phyloP scores from a whole-genome alignment of 148 eudicot genomes.

The Chenopodium berlandieri region DNA sequence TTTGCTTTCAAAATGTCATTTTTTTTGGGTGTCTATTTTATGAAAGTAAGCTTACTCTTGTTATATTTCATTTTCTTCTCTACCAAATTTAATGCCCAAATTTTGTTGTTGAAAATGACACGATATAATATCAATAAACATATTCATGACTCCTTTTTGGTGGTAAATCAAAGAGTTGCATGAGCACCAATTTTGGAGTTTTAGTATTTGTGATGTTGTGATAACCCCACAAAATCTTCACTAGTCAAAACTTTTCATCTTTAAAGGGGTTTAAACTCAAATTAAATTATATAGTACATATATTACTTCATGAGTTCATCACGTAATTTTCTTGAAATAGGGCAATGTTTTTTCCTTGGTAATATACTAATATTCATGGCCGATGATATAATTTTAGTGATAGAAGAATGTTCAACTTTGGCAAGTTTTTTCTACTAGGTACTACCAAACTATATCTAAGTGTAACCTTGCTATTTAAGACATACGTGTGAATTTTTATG shows the following conservation, averaged over 20 bases:
- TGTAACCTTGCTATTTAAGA: too few species aligned
- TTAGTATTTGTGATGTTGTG: background rate
- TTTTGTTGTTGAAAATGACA: background rate
- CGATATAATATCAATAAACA: background rate
- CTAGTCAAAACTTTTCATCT: background rate
- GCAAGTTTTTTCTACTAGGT: too few species aligned
- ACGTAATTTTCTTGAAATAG: too few species aligned
- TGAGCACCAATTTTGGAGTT: background rate
- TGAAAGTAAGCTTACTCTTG: background rate
- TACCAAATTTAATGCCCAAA: constrained; percentile 3
- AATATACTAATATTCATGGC: too few species aligned
- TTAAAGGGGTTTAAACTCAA: background rate
- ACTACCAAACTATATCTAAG: too few species aligned
- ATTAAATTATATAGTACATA: too few species aligned
- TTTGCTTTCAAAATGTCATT: background rate
- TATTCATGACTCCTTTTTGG: background rate
- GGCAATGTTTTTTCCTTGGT: too few species aligned
- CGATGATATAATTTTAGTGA: too few species aligned
- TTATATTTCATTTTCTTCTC: background rate
- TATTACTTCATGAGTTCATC: too few species aligned
- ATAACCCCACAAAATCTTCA: background rate
- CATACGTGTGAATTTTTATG: too few species aligned
- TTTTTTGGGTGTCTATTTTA: background rate
- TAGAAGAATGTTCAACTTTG: too few species aligned
- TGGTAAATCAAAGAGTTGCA: background rate